Conservation (phyloP, 2,329 filamentous ascomycete genomes). For the Penicillium brevicompactum region DNA sequence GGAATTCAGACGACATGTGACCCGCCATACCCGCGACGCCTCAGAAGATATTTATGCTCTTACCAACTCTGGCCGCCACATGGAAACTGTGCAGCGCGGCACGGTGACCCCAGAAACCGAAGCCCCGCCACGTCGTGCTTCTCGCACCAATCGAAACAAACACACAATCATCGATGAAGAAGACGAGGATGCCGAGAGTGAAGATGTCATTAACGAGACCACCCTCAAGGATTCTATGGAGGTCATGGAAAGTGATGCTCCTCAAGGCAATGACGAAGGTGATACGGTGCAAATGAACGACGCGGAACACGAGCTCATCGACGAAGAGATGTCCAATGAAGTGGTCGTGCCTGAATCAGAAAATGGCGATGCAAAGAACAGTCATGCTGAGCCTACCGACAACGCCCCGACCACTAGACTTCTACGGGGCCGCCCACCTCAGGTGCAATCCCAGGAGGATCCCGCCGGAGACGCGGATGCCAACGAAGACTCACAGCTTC, state of each 20-base stretch:
- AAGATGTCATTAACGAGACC: conserved; percentile 44
- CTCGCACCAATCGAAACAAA: conserved; percentile 45
- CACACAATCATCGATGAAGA: conserved; percentile 37
- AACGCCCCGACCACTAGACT: conserved; percentile 55
- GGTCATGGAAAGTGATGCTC: conserved; percentile 44
- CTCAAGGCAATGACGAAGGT: conserved; percentile 37
- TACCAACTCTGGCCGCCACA: conserved; percentile 61
- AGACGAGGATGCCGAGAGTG: conserved; percentile 21
- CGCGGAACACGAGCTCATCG: conserved; percentile 27
- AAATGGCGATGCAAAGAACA: conserved; percentile 38
- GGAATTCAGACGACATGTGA: conserved; percentile 52
- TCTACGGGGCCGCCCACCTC: conserved; percentile 33
- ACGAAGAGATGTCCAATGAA: conserved; percentile 39
- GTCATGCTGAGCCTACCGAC: conserved; percentile 52
- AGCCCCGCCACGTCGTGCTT: conserved; percentile 23
- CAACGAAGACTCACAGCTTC: conserved; percentile 33
- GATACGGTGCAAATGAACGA: conserved; percentile 23
- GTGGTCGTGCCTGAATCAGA: conserved; percentile 46
- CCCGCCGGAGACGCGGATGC: conserved; percentile 35
- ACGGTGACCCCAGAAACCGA: conserved; percentile 55
- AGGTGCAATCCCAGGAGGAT: conserved; percentile 27
- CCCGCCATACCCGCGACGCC: conserved; percentile 60
- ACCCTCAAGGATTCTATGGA: conserved; percentile 45
- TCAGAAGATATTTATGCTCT: conserved; percentile 59
- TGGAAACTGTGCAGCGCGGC: conserved; percentile 55